Evolutionary conservation across 1,284 basidiomycete genomes (phyloP).

Genomic region (Neolentinus lepideus): DNA sequence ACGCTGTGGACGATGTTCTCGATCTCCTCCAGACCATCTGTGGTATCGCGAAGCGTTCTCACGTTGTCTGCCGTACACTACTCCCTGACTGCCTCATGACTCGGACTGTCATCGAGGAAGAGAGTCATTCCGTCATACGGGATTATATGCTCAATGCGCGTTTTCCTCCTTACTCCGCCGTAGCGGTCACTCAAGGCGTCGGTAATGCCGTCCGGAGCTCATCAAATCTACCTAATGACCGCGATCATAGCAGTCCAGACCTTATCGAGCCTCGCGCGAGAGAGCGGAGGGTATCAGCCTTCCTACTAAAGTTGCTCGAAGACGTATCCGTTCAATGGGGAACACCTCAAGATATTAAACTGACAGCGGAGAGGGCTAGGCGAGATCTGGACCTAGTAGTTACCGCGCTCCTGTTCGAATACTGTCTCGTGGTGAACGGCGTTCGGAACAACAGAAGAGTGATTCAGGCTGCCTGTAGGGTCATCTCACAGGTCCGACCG

Average conservation of each 20-base stretch:
- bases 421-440: conserved; percentile 56
- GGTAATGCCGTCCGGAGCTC: not conserved
- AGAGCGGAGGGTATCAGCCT: conserved; percentile 60
- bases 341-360: conserved; percentile 27
- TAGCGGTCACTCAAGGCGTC: not conserved
- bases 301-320: conserved; percentile 56
- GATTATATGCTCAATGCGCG: conserved; percentile 62
- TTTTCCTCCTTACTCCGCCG: conserved; percentile 37
- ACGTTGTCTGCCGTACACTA: conserved; percentile 36
- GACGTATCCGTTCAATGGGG: conserved; percentile 44
- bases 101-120: conserved; percentile 51
- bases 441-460: conserved; percentile 50
- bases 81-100: conserved; percentile 66
- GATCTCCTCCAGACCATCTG: conserved; percentile 57
- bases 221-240: not conserved
- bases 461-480: conserved; percentile 52
- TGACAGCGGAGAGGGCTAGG: conserved; percentile 54
- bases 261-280: conserved; percentile 38
- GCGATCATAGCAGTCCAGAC: conserved; percentile 12
- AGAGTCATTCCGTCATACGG: conserved; percentile 50
- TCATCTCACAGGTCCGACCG: conserved; percentile 38
- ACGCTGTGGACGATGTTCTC: conserved; percentile 57
- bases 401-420: conserved; percentile 61
- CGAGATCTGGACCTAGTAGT: conserved; percentile 64
- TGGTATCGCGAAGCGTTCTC: conserved; percentile 38